These are phyloP conservation scores for Brassica nigra DNA, from an alignment of 345 rosid species.

Conservation along the genomic window DNA sequence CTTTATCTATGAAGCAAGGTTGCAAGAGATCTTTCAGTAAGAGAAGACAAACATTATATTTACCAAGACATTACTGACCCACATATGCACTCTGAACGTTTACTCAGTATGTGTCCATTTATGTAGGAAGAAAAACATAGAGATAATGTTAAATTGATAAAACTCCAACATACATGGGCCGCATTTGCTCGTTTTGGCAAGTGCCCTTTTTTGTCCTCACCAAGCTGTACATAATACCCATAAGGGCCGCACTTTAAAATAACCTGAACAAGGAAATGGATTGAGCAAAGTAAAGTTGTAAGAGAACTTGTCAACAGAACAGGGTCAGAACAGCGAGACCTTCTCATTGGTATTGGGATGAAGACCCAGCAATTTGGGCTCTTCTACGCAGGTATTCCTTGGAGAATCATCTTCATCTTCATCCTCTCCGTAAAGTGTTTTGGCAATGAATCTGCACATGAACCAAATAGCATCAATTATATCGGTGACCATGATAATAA, in stretches of 20 bases:
- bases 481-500: constrained; percentile 1
- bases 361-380: constrained; percentile 84
- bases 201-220: constrained; percentile 78
- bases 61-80: constrained; percentile 2
- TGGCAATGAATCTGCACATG: constrained; percentile 74
- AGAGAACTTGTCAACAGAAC: constrained; percentile 15
- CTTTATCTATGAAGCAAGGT: constrained; percentile 56
- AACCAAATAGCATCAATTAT: background rate
- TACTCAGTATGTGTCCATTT: background rate
- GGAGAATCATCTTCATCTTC: constrained; percentile 68
- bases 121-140: background rate
- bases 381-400: constrained; percentile 52
- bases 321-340: constrained; percentile 53
- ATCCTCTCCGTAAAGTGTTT: constrained; percentile 74
- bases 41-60: background rate
- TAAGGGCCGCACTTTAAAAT: constrained; percentile 92
- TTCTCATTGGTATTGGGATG: constrained; percentile 84
- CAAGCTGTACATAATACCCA: constrained; percentile 90
- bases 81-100: constrained; percentile 2
- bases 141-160: constrained; percentile 6
- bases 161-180: constrained; percentile 61
- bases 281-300: constrained; percentile 18
- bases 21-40: constrained; percentile 17
- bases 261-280: constrained; percentile 51
- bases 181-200: constrained; percentile 76